These are phyloP conservation scores for Ailanthus altissimus DNA, from an alignment of 345 rosid genomes.

Conservation along the genomic window DNA sequence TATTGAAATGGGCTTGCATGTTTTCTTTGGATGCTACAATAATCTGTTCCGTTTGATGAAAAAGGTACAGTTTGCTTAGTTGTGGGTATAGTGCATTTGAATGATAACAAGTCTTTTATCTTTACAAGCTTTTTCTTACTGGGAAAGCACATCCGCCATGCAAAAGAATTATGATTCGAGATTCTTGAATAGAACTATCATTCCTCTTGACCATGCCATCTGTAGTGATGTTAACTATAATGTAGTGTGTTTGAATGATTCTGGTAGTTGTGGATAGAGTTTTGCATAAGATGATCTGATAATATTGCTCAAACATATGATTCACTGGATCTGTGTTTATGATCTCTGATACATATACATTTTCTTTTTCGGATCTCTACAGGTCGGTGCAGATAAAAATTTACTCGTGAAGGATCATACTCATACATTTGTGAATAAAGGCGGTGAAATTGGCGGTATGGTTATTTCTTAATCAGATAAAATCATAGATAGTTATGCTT, in stretches of 20 bases:
- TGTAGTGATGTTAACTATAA: neutral
- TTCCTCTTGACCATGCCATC: neutral
- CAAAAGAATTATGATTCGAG: neutral
- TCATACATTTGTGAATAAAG: constrained; percentile 95
- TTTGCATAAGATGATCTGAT: neutral
- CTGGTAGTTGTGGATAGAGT: too few species aligned
- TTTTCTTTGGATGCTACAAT: constrained; percentile 97
- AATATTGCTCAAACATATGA: neutral
- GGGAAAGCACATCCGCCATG: neutral
- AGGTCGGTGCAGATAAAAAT: constrained; percentile 94
- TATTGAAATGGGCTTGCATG: constrained; percentile 97
- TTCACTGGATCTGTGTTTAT: neutral
- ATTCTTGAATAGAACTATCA: neutral
- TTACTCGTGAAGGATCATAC: constrained; percentile 95
- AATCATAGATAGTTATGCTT: neutral
- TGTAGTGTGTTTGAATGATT: neutral
- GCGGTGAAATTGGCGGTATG: constrained; percentile 83
- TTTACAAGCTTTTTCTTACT: neutral
- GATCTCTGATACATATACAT: constrained; percentile 28
- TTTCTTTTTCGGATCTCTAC: constrained; percentile 21
- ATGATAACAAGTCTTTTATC: neutral
- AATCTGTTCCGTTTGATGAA: constrained; percentile 96
- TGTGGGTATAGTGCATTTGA: constrained; percentile 1
- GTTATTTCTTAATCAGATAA: constrained; percentile 17
- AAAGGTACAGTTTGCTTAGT: constrained; percentile 55